Conservation (phyloP, 176 grass and related monocot genomes). For the Triticum timopheevii region DNA sequence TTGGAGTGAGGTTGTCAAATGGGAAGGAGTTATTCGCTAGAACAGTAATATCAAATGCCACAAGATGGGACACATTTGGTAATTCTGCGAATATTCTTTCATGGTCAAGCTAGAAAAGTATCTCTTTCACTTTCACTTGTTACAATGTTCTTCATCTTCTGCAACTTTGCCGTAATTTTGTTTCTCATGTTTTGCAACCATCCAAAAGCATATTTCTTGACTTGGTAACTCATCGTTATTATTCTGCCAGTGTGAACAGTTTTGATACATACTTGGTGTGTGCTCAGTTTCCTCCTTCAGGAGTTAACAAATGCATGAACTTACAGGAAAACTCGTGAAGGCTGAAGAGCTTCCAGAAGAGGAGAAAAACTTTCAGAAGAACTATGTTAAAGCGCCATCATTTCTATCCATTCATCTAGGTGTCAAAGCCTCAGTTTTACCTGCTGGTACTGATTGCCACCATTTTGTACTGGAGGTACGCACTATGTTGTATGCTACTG, state of each 20-base stretch:
- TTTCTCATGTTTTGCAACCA: background rate
- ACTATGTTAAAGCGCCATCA: slow-evolving; percentile 90
- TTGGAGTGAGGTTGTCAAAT: slow-evolving; percentile 81
- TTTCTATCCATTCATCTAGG: slow-evolving; percentile 99
- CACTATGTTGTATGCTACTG: background rate
- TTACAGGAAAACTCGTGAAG: slow-evolving; percentile 86
- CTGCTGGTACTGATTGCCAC: slow-evolving; percentile 85
- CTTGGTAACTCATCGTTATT: background rate
- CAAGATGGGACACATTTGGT: slow-evolving; percentile 99
- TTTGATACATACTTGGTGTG: slow-evolving; percentile 1
- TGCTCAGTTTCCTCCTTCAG: background rate
- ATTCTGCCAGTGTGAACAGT: background rate
- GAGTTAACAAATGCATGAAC: slow-evolving; percentile 4
- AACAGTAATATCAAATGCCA: slow-evolving; percentile 97
- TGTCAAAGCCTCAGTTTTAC: slow-evolving; percentile 84
- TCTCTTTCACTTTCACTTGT: background rate
- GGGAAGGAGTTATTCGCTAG: slow-evolving; percentile 81
- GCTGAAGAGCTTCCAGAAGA: slow-evolving; percentile 83
- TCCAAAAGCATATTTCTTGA: background rate
- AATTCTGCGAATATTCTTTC: slow-evolving; percentile 27
- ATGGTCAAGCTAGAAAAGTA: slow-evolving; percentile 2
- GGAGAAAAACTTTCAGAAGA: slow-evolving; percentile 91
- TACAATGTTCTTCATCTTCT: background rate
- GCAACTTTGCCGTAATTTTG: background rate
- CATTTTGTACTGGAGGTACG: slow-evolving; percentile 96